Base-by-base conservation (phyloP, 305 asterid genomes). In the Petunia hybrid region DNA sequence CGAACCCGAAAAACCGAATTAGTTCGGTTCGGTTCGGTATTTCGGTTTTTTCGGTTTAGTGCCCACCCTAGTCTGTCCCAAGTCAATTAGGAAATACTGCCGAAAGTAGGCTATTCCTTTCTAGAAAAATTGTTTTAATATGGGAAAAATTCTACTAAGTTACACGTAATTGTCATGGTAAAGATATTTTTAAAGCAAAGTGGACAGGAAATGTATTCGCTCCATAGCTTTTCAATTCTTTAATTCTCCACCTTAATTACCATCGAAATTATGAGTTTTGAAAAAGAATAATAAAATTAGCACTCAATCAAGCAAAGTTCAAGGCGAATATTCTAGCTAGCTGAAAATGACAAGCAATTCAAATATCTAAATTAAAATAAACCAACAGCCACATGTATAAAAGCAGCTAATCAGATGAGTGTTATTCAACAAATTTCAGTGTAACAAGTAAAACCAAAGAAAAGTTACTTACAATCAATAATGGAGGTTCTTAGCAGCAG, bases 401-500 rank as follows among this genome's bases (percentile, higher is more conserved):
- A 61, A 7, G 36, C 14, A 14, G 74, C 2, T 42, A 41, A 41
- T 41, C 74, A 66, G 51, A 67, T 66, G 14, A 67, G 14, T 7
- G 38, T 13, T 3, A 0, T 14, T 2, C 1, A 41, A 14, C 53
- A 41, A 41, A 67, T 67, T 14, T 67, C 53, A 41, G 5, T 22
- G 2, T 41, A 67, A 40, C 7, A 38, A 67, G 36, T 36, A 40
- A 66, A 1, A 13, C 36, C 2, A 66, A 8, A 40, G 38, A 66
- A 5, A 66, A 42, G 3, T 42, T 41, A 45, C 5, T 22, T 9
- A 45, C 60, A 70, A 40, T 10, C n/a, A 9, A 46, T 0, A 4
- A 69, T 70, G 77, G 77, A 70, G 22, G 42, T 8, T 45, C 41
- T 22, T 45, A 69, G 59, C 76, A 16, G 59, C 45, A 70, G 42